Conservation (phyloP, 331 rosid species). For the Malus hybrid region DNA sequence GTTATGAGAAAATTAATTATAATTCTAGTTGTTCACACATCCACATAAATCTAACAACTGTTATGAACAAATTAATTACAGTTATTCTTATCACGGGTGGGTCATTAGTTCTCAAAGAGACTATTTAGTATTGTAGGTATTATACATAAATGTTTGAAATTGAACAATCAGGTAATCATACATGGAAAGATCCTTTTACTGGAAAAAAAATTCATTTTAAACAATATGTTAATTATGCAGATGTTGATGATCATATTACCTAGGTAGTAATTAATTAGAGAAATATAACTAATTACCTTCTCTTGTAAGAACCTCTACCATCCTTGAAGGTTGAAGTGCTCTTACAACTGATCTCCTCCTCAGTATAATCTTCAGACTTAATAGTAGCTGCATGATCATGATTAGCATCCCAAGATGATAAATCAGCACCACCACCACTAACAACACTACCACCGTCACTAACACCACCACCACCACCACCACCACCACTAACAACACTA, state of each 20-base stretch:
- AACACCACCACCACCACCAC: too few relatives aligned
- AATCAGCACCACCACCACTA: background rate
- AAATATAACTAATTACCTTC: constrained; percentile 26
- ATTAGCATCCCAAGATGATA: constrained; percentile 2
- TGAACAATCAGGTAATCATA: background rate
- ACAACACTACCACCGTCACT: too few relatives aligned
- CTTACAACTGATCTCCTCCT: constrained; percentile 33
- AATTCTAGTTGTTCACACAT: background rate
- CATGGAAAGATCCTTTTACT: background rate
- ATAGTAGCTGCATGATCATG: background rate
- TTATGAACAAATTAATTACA: too few relatives aligned
- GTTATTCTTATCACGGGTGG: too few relatives aligned
- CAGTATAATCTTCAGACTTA: constrained; percentile 33
- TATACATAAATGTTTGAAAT: background rate
- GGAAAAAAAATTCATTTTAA: too few relatives aligned
- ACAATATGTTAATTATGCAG: background rate
- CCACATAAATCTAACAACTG: too few relatives aligned
- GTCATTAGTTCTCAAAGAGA: too few relatives aligned
- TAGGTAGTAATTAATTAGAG: background rate
- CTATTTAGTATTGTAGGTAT: too few relatives aligned
- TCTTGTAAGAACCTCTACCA: constrained; percentile 44
- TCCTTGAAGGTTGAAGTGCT: constrained; percentile 18
- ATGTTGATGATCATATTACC: background rate
- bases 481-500: too few relatives aligned
- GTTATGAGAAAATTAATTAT: background rate